These are phyloP conservation scores for Nemania sp. DNA, from an alignment of 2,329 filamentous ascomycete genomes.

Conservation along the genomic window DNA sequence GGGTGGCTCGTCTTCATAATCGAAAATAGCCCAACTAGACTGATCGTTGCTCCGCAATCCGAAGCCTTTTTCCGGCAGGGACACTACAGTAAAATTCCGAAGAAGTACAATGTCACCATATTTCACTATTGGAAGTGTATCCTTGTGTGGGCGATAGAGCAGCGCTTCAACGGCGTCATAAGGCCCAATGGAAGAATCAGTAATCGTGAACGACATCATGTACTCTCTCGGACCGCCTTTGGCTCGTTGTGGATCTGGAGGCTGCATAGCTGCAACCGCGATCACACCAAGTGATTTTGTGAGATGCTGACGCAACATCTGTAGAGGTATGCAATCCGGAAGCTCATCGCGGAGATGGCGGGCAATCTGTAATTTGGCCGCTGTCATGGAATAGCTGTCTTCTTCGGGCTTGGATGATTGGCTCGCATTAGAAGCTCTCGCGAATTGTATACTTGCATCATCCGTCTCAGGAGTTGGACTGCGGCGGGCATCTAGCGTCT, in stretches of 20 bases:
- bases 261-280: constrained; percentile 56
- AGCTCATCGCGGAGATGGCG: constrained; percentile 53
- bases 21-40: constrained; percentile 66
- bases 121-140: constrained; percentile 57
- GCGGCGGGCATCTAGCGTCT: constrained; percentile 17
- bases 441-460: constrained; percentile 34
- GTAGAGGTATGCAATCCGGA: constrained; percentile 57
- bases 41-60: constrained; percentile 57
- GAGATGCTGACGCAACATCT: constrained; percentile 53
- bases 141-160: constrained; percentile 61
- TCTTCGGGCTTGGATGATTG: constrained; percentile 33
- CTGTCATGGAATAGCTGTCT: constrained; percentile 37
- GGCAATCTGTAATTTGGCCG: constrained; percentile 51
- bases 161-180: constrained; percentile 56
- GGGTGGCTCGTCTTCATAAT: constrained; percentile 47
- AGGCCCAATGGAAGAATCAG: constrained; percentile 58
- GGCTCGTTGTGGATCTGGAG: constrained; percentile 55
- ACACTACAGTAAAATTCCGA: constrained; percentile 57
- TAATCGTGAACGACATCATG: constrained; percentile 60
- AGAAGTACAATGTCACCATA: constrained; percentile 63
- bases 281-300: constrained; percentile 56
- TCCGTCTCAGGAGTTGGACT: constrained; percentile 25
- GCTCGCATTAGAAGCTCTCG: constrained; percentile 33
- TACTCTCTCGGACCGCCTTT: constrained; percentile 63
- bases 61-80: constrained; percentile 58